Base-by-base conservation (phyloP, 2,329 filamentous ascomycete genomes). In the Cylindrodendrum hubeiense region DNA sequence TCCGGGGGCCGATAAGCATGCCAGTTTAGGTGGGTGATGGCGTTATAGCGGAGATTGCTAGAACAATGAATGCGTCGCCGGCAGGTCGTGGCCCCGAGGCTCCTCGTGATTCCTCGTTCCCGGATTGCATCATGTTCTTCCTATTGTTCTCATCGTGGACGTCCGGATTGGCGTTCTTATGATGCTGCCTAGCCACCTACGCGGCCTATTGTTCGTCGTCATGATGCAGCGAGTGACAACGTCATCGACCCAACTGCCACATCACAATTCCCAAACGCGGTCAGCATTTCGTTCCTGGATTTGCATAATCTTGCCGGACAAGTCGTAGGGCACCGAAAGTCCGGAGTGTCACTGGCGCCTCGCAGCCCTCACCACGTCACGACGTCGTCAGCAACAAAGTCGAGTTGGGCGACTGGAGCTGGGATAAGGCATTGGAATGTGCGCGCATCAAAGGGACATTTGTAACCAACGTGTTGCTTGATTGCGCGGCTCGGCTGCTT, bases 401-500 rank as follows among this genome's bases (percentile, higher is more conserved):
- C 12, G 46, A 7, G 4, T 7, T n/a, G n/a, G 21, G 15, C 4
- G 15, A 22, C 5, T 13, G 47, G 19, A n/a, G 22, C 5, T 15
- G 19, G 2, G 3, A 12, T 17, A 22, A 15, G 44, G 22, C 15
- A 28, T 47, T 47, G 17, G 44, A n/a, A n/a, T 33, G 24, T 26
- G 17, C 15, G 26, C 15, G 37, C 28, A 39, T 33, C 39, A 10
- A 39, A 21, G 10, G 7, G 21, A 22, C 6, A 19, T 34, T 28
- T 34, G 24, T 24, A 52, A 46, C 13, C 33, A 30, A 17, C 15
- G 22, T 28, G 46, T 37, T 52, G 39, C 12, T 49, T 39, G 54
- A 53, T 53, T 58, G 54, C 54, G 54, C 41, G 49, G 58, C 60
- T 39, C 13, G 33, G n/a, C 33, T 37, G 19, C 21, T 39, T 47